A percentile compares a stretch with the other conserved stretches of the same genome.
phyloP scores from a whole-genome alignment of 495 filamentous ascomycete genomes.

The Hypoxylon cercidicola region DNA sequence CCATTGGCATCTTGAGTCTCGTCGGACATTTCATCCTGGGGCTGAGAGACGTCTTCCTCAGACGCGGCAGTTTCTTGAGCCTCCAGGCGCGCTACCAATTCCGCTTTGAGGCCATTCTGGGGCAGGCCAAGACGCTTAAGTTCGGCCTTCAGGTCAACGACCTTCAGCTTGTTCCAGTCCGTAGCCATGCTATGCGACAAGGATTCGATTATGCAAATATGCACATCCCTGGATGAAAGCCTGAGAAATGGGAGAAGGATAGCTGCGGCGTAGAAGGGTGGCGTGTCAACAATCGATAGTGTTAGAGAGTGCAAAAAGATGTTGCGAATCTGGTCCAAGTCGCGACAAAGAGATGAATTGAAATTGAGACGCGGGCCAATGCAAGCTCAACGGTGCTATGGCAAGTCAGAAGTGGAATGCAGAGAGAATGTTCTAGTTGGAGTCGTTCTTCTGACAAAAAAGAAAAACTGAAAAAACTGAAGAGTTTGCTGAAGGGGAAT shows the following conservation, averaged over 20 bases:
- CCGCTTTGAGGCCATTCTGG: constrained; percentile 66
- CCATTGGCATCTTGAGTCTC: constrained; percentile 19
- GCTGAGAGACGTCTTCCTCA: constrained; percentile 24
- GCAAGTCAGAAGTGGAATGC: no score
- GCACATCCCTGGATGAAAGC: constrained; percentile 25
- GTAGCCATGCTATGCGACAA: constrained; percentile 55
- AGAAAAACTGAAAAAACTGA: background rate
- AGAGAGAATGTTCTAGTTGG: background rate
- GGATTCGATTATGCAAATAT: constrained; percentile 12
- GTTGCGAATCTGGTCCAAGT: background rate
- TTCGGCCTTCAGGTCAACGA: constrained; percentile 67
- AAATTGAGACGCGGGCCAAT: no score
- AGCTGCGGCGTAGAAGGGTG: background rate
- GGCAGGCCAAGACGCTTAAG: constrained; percentile 66
- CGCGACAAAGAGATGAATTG: no score
- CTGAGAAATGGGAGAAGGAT: background rate
- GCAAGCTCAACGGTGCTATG: no score
- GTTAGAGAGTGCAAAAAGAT: background rate
- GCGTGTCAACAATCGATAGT: background rate
- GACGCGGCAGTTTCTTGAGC: constrained; percentile 53
- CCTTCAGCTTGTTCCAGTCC: constrained; percentile 67
- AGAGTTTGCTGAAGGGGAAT: background rate
- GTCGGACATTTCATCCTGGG: constrained; percentile 23
- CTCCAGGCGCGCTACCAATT: constrained; percentile 64
- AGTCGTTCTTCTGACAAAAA: background rate